Percentiles rank a stretch among this genome's conserved stretches.
These are phyloP conservation scores for Epichloe amarillans DNA, from an alignment of 2,329 filamentous ascomycete genomes.

Conservation along the genomic window DNA sequence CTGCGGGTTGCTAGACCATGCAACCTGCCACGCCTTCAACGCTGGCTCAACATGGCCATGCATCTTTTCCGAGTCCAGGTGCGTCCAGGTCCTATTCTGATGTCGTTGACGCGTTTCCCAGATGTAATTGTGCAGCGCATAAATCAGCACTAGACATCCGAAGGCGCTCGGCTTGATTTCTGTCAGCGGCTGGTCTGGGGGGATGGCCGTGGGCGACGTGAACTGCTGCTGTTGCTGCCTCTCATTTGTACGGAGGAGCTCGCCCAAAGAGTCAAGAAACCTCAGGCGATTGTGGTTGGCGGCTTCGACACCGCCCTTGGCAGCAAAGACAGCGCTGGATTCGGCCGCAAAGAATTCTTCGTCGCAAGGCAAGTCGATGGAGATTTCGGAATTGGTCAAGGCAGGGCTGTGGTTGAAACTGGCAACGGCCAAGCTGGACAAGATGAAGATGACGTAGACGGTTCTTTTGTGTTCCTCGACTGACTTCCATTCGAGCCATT, in stretches of 20 bases:
- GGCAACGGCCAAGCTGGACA: conserved; percentile 82
- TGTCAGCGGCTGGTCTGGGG: conserved; percentile 35
- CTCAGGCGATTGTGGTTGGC: conserved; percentile 59
- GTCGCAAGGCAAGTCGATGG: conserved; percentile 79
- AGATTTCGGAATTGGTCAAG: conserved; percentile 86
- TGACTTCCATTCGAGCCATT: conserved; percentile 79
- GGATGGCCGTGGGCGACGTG: conserved; percentile 1
- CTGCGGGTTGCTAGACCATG: conserved; percentile 76
- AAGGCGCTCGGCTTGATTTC: conserved; percentile 78
- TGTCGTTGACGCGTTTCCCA: conserved; percentile 94
- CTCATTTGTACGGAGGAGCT: conserved; percentile 65
- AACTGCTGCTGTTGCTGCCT: conserved; percentile 32
- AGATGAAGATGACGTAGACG: conserved; percentile 76
- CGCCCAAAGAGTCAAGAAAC: conserved; percentile 71
- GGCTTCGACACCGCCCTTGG: conserved; percentile 57
- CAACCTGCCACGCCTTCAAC: conserved; percentile 83
- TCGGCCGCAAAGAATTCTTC: conserved; percentile 84
- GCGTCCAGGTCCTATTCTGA: conserved; percentile 77
- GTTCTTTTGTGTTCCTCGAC: conserved; percentile 87
- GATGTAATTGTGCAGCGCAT: conserved; percentile 93
- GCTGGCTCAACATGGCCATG: conserved; percentile 90
- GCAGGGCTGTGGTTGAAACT: conserved; percentile 88
- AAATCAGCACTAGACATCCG: conserved; percentile 82
- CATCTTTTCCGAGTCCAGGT: conserved; percentile 89
- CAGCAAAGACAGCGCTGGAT: conserved; percentile 66